Conservation (phyloP, 106 monocot species). For the Posidonia australis region DNA sequence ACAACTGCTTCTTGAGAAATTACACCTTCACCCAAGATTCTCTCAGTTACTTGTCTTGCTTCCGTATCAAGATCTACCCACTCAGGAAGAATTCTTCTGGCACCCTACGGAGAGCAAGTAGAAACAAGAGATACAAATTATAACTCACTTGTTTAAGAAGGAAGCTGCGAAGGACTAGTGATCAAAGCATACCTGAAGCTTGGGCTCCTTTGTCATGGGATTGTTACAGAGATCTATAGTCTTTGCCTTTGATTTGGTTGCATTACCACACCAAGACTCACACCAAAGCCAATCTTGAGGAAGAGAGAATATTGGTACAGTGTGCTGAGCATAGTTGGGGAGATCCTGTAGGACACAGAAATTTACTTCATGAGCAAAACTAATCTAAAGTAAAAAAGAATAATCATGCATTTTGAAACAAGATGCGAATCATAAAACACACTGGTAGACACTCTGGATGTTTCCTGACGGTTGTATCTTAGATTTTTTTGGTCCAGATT, state of each 20-base stretch:
- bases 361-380: not conserved
- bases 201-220: constrained; percentile 99
- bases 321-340: constrained; percentile 97
- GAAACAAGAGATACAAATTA: not conserved
- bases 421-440: too few species aligned
- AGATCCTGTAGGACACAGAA: constrained; percentile 59
- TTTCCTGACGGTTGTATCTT: too few species aligned
- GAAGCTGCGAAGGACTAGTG: not conserved
- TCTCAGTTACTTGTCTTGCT: constrained; percentile 48
- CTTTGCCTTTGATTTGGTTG: constrained; percentile 82
- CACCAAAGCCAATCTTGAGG: constrained; percentile 99
- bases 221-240: constrained; percentile 98
- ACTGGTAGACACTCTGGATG: too few species aligned
- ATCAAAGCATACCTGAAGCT: constrained; percentile 54
- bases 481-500: too few species aligned
- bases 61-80: constrained; percentile 87
- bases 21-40: constrained; percentile 47
- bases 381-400: too few species aligned
- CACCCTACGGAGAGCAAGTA: constrained; percentile 40
- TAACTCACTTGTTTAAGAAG: not conserved
- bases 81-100: constrained; percentile 80
- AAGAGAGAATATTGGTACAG: constrained; percentile 92
- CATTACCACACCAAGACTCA: constrained; percentile 99
- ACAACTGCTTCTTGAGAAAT: constrained; percentile 13
- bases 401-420: too few species aligned